Conservation (phyloP, 2,329 filamentous ascomycete species). For the Cytospora paraplurivora region DNA sequence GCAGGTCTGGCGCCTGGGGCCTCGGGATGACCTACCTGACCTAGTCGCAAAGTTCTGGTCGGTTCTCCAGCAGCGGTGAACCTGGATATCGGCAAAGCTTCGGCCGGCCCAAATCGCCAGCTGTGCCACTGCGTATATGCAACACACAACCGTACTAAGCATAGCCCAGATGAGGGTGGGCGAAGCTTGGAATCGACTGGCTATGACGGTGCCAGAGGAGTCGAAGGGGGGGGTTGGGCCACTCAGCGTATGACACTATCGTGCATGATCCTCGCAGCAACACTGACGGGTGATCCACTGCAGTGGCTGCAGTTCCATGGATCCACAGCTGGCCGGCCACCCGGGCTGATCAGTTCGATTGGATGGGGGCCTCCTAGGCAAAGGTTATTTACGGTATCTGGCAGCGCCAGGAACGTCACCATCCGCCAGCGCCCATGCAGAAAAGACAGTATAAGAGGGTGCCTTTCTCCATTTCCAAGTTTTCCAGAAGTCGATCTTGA, state of each 20-base stretch:
- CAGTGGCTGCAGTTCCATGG: neutral
- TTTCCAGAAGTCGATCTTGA: slow-evolving; percentile 1
- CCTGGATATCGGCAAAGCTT: neutral
- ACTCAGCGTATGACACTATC: slow-evolving; percentile 1
- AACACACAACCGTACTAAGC: neutral
- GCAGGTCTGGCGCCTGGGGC: neutral
- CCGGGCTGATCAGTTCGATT: neutral
- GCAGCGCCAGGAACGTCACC: neutral
- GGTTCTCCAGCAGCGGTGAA: neutral
- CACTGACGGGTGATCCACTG: neutral
- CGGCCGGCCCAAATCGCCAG: neutral
- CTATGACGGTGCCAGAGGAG: neutral
- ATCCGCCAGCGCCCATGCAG: neutral
- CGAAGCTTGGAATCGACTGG: neutral
- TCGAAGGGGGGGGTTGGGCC: neutral
- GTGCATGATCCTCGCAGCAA: neutral
- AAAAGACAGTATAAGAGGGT: neutral
- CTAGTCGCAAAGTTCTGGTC: neutral
- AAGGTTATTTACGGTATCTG: no score
- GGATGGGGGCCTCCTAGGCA: neutral
- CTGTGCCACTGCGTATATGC: neutral
- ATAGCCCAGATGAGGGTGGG: neutral
- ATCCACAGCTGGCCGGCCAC: neutral
- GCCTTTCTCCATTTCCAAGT: neutral
- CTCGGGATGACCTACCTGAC: neutral